These are phyloP conservation scores for Alloteropsis angusta DNA, from an alignment of 202 grass and related monocot species.

Conservation along the genomic window DNA sequence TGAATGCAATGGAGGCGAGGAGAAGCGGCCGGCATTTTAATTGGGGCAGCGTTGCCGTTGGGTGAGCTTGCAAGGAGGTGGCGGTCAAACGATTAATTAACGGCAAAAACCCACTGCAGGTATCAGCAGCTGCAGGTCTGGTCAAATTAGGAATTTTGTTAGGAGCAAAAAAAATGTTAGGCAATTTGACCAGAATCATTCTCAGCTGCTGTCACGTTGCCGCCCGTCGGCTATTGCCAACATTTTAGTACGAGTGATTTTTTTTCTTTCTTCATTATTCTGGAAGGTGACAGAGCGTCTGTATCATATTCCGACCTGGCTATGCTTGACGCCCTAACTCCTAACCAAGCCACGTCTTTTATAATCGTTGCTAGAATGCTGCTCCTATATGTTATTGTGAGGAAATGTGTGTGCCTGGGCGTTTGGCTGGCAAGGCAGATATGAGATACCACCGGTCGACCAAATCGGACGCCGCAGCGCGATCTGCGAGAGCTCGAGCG, in stretches of 20 bases:
- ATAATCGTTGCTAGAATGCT: too few species aligned
- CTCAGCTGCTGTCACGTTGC: background rate
- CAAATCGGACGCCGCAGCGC: background rate
- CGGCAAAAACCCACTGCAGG: background rate
- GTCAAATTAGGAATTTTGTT: background rate
- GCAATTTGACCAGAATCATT: background rate
- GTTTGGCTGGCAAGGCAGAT: constrained; percentile 1
- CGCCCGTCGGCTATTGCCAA: background rate
- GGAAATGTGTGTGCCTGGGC: background rate
- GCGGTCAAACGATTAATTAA: background rate
- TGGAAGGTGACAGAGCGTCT: background rate
- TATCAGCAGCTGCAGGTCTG: background rate
- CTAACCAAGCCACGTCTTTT: background rate
- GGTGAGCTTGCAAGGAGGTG: constrained; percentile 10
- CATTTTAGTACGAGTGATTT: background rate
- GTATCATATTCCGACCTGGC: background rate
- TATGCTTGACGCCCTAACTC: constrained; percentile 1
- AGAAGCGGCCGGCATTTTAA: background rate
- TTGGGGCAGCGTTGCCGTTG: background rate
- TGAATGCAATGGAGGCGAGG: background rate
- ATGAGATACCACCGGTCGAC: background rate
- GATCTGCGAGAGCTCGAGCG: background rate
- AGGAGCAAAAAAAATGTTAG: background rate
- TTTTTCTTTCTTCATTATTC: too few species aligned
- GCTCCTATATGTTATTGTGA: background rate